Conservation (phyloP, 2,329 filamentous ascomycete genomes). For the Kalmusia sp. region DNA sequence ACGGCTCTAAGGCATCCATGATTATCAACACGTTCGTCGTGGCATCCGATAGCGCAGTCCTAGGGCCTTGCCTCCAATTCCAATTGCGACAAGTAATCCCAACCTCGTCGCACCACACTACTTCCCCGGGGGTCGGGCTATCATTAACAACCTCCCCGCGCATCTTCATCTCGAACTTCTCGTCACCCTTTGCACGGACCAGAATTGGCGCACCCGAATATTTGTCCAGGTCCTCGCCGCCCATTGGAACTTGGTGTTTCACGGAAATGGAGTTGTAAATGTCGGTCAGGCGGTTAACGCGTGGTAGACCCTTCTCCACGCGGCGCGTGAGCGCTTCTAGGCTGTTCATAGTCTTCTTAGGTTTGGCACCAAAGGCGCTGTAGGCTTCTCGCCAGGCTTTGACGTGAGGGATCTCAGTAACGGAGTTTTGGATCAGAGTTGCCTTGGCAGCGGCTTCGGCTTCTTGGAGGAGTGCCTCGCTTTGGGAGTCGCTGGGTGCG, state of each 20-base stretch:
- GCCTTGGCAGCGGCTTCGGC: conserved; percentile 30
- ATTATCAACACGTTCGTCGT: conserved; percentile 48
- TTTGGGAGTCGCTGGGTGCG: conserved; percentile 39
- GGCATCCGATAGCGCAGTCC: conserved; percentile 44
- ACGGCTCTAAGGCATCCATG: conserved; percentile 37
- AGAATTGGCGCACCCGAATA: conserved; percentile 43
- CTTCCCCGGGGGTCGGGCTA: conserved; percentile 39
- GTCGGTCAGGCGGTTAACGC: conserved; percentile 49
- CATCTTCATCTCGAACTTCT: conserved; percentile 43
- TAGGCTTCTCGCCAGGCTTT: conserved; percentile 49
- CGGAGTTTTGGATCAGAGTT: conserved; percentile 17
- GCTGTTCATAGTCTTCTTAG: conserved; percentile 46
- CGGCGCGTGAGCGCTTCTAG: conserved; percentile 47
- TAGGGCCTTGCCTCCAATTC: conserved; percentile 50
- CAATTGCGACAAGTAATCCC: conserved; percentile 49
- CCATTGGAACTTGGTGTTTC: conserved; percentile 49
- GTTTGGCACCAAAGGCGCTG: conserved; percentile 50
- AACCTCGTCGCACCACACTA: conserved; percentile 48
- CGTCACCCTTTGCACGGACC: conserved; percentile 41
- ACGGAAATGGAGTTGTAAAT: conserved; percentile 51
- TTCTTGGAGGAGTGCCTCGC: conserved; percentile 37
- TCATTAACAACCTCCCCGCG: conserved; percentile 32
- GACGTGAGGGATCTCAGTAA: conserved; percentile 46
- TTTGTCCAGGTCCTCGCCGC: conserved; percentile 50
- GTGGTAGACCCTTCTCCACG: conserved; percentile 40